A percentile compares a stretch with the other conserved stretches of the same genome.
Conservation (phyloP, 441 rosid species). For the Pelargonium cotyledonis region DNA sequence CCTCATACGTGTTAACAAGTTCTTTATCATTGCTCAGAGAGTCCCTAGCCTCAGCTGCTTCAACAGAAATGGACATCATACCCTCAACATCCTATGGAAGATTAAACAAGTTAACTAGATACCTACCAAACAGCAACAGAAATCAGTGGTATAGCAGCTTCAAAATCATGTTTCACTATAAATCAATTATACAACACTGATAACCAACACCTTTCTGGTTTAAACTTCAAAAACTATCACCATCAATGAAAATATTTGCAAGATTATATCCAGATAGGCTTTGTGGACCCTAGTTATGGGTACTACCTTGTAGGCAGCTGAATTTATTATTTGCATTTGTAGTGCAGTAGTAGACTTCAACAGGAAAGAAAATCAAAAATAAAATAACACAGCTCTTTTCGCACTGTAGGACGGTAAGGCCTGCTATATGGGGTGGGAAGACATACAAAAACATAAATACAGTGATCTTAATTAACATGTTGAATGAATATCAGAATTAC, state of each 20-base stretch:
- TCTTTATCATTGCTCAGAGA: slow-evolving; percentile 94
- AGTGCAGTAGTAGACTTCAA: background rate
- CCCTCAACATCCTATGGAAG: slow-evolving; percentile 83
- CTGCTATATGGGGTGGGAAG: background rate
- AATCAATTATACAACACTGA: slow-evolving; percentile 10
- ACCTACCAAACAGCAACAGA: background rate
- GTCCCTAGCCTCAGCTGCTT: slow-evolving; percentile 84
- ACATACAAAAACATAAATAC: background rate
- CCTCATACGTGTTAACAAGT: slow-evolving; percentile 90
- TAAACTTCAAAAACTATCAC: slow-evolving; percentile 3
- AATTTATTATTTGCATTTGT: background rate
- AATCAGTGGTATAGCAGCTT: background rate
- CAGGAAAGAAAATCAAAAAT: background rate
- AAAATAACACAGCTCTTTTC: background rate
- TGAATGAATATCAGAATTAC: slow-evolving; percentile 27
- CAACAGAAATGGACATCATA: slow-evolving; percentile 98
- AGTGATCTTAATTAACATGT: background rate
- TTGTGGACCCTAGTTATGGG: background rate
- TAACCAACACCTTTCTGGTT: slow-evolving; percentile 7
- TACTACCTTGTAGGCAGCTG: background rate
- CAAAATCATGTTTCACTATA: slow-evolving; percentile 10
- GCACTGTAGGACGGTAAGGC: background rate
- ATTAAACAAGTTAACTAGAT: slow-evolving; percentile 18
- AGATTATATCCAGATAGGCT: background rate
- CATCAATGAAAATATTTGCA: background rate